Conservation (phyloP, 2,329 filamentous ascomycete genomes). For the Neophaeococcomyces aloes region DNA sequence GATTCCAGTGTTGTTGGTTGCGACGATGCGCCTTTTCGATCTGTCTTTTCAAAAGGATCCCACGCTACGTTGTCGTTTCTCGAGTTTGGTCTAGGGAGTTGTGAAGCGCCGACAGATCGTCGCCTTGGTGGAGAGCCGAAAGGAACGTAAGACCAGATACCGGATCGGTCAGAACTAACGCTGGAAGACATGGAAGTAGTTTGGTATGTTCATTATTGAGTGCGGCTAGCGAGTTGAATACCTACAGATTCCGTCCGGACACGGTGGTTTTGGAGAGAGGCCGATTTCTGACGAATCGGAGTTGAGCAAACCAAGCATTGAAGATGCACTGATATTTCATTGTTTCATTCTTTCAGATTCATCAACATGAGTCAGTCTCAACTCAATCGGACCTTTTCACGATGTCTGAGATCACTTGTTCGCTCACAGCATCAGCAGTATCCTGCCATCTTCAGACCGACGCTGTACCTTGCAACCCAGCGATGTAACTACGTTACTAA, state of each 20-base stretch:
- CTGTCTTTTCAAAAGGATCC: constrained; percentile 39
- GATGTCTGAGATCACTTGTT: too few relatives aligned
- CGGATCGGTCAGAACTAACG: constrained; percentile 30
- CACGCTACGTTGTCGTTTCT: constrained; percentile 18
- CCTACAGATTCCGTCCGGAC: too few relatives aligned
- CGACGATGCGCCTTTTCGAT: constrained; percentile 27
- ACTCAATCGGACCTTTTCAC: too few relatives aligned
- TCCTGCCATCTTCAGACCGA: too few relatives aligned
- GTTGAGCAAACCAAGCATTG: background rate
- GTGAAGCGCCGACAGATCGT: constrained; percentile 39
- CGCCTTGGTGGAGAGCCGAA: constrained; percentile 37
- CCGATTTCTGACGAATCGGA: background rate
- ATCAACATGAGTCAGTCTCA: too few relatives aligned
- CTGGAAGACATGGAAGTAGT: constrained; percentile 31
- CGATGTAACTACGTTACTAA: too few relatives aligned
- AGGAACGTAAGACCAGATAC: constrained; percentile 45
- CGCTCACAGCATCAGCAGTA: too few relatives aligned
- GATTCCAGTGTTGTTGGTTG: constrained; percentile 29
- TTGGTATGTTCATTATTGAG: background rate
- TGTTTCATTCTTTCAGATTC: too few relatives aligned
- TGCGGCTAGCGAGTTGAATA: background rate
- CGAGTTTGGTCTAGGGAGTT: constrained; percentile 31
- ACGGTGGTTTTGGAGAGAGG: background rate
- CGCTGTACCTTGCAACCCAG: too few relatives aligned
- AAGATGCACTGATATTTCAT: background rate